Evolutionary conservation across 495 filamentous ascomycete genomes (phyloP), one percentile per base, ranked within the genome.

Genomic region (Neurospora intermedia): DNA sequence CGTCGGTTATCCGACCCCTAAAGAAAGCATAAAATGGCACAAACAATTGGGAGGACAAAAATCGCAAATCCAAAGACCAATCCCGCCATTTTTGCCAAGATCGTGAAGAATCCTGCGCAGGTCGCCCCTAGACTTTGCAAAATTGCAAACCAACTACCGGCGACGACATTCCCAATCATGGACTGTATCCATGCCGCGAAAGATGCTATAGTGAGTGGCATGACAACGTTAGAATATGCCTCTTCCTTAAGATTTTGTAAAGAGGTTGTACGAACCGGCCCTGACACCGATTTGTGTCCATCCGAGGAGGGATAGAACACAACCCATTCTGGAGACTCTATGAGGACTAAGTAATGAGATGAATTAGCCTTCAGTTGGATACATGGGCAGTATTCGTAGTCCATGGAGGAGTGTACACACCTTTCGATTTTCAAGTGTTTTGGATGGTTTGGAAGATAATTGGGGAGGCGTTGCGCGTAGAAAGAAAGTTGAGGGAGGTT

Each of bases 191-290:
- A 31, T 2, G 27, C 54, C 27, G 54, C 54, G 0, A 62, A 0
- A 1, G 23, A 62, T 35, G 2, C 54, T 62, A 0, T 35, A 0
- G 0, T 16, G 1, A 4, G 48, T 13, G 23, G 23, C 0, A 6
- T 16, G 2, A 59, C 10, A 3, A 0, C 6, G 48, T 59, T 13
- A 59, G 23, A 0, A 15, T 6, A 6, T 38, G 6, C 13, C 16
- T 1, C 0, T 2, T 23, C 2, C 1, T 27, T 23, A 59, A 6
- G 23, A 31, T 23, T 1, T 1, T 1, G 6, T 0, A 0, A 15
- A 59, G 5, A 6, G 6, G 23, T 7, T 16, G 23, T 6, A 59
- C 48, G 27, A 0, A 59, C 48, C 23, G 1, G 13, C 48, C 48
- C 1, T 31, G 48, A 13, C 48, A 4, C 46, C 46, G 13, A 10